Evolutionary conservation across 148 eudicot genomes (phyloP), one percentile per base, ranked within the genome.

Genomic region (Tetragonia tetragonoides): DNA sequence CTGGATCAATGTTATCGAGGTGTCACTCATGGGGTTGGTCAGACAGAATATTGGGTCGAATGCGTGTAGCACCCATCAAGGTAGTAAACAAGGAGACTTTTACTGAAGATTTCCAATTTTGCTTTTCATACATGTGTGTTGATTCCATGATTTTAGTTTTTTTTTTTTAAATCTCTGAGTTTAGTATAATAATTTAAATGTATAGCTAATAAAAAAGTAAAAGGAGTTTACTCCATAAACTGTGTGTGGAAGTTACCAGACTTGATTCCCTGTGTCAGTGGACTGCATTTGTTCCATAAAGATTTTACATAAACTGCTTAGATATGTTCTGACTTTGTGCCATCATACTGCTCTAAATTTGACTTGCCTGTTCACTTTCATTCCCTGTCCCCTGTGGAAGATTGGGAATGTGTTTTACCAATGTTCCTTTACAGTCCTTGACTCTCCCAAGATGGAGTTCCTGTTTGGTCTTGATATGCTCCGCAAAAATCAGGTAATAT

Each of bases 391-490:
- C 75, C 47, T 75, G 59, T 81, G 81, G 83, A 84, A 95, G 99
- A 95, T 95, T 85, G 99, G 99, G 80, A 87, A 75, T 76, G 85
- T 85, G 84, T 95, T 89, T 81, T 95, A 93, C 72, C 97, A 93
- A 57, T 90, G 97, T 85, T 90, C 99, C 80, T 95, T 95, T 83
- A 72, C 90, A 81, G 99, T 95, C 68, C 84, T 95, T 82, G 99
- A 93, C 90, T 86, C 99, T 66, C 90, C 97, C 75, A 95, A 95
- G 86, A 95, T 95, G 97, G 99, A 95, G 63, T 95, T 95, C 70
- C 97, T 95, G 79, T 95, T 95, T 80, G 99, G 99, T 39, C 78
- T 95, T 83, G 97, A 95, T 81, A 95, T 95, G 99, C 97, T 95
- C 41, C 94, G 92, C 66, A 95, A 95, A 86, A 97, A 95, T 86